Base-by-base conservation (phyloP, 495 filamentous ascomycete genomes). In the Tuber magnatum region DNA sequence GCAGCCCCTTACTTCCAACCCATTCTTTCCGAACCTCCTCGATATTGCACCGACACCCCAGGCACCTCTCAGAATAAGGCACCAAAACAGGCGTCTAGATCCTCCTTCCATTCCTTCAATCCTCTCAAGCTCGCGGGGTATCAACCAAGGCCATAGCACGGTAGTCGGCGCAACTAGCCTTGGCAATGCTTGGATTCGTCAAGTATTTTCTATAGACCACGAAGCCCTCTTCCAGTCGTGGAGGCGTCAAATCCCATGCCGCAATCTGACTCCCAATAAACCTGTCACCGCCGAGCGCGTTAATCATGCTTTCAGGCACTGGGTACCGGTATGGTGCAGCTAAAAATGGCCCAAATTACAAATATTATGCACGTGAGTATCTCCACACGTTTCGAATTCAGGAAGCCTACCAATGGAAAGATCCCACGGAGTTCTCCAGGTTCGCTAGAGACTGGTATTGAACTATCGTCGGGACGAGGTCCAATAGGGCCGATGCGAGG, bases 91-190 rank as follows among this genome's bases (percentile, higher is more conserved):
- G 83, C 0, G 81, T 72, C 46, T 80, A 75, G 10, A 89, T 81
- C 80, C 85, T 88, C 79, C 81, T 82, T 22, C 85, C 86, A 22
- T 78, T 77, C 51, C 77, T 79, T 74, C 87, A 84, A 76, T 89
- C 87, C 44, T 81, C 77, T 70, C 80, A 80, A 81, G 88, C 86
- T 75, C 82, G 78, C 16, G 82, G 76, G 14, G 83, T 78, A 78
- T 89, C 87, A 40, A 80, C 80, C 16, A 74, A 69, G 3, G 86
- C 85, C 1, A 83, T 86, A 7, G 84, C 83, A 28, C 80, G 73
- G 72, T 88, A 88, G 76, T 89, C 87, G 69, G 85, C 85, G 75
- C 84, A 86, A 32, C 76, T 83, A 22, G 84, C 83, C 38, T 81
- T 71, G 7, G 87, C 74, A 46, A 84, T 82, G 56, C 77, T 78